Evolutionary conservation across 192 early-diverging fungal species (phyloP), one percentile per base, ranked within the genome.

Genomic region (Backusella morwellensis): DNA sequence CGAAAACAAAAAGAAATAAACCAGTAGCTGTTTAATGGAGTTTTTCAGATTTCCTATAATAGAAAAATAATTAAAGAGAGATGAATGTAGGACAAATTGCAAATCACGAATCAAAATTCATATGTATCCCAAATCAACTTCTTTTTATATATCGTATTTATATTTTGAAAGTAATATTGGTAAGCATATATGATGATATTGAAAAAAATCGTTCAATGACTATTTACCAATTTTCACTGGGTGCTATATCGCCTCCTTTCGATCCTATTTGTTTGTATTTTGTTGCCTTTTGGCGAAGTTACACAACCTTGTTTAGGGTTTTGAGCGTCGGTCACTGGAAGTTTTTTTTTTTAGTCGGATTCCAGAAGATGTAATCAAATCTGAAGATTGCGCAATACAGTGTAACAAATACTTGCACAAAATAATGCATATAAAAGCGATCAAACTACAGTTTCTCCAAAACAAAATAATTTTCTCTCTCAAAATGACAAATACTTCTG

Each of bases 371-470:
- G 54, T 56, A 56, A 56, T 56, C 54, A 56, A 56, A 23, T 56
- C 19, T 56, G 19, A 56, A 23, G 54, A 56, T 56, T 56, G 54
- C 54, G 54, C 54, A 56, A 56, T 56, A 56, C 54, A 56, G 54
- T 56, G 54, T 56, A 56, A 56, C 54, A 56, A 23, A 56, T 11
- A 56, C 21, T 26, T 19, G 21, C n/a, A 56, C 54, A 23, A 56
- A 56, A 56, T 56, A 56, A 56, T 56, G 54, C 54, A 56, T 56
- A 56, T 56, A 56, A 56, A 56, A 56, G 54, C 54, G 7, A 56
- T 56, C 54, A 56, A 56, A 56, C 8, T 32, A 32, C 6, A 56
- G 8, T 56, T 56, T 56, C 54, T 52, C 32, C 32, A 32, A 32
- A 32, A 32, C 38, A 40, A 40, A 23, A 9, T 56, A 19, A 32